Evolutionary conservation across 1,284 basidiomycete genomes (phyloP).

Genomic region (Leccinum fallax): DNA sequence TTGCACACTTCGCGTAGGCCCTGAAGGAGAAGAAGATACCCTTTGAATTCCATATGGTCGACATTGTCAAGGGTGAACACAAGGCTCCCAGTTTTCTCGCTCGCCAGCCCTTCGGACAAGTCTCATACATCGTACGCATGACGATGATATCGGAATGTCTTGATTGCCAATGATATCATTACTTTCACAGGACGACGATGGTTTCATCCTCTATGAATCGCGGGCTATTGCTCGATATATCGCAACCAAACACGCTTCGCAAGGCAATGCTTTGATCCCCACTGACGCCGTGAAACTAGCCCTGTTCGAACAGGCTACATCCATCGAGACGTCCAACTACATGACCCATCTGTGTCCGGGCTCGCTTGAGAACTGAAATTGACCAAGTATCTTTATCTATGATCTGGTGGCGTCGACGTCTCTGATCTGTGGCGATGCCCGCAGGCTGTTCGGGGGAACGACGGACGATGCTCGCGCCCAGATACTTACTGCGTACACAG

Average conservation of each 20-base stretch:
- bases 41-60: constrained; percentile 47
- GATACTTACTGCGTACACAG: constrained; percentile 20
- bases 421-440: background rate
- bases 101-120: constrained; percentile 63
- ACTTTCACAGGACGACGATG: constrained; percentile 35
- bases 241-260: constrained; percentile 37
- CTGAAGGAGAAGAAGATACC: constrained; percentile 53
- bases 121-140: constrained; percentile 51
- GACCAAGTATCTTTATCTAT: background rate
- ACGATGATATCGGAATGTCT: background rate
- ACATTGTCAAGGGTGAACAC: constrained; percentile 47
- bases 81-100: constrained; percentile 46
- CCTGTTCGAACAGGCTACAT: constrained; percentile 47
- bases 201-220: constrained; percentile 41
- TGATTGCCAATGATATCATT: background rate
- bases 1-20: constrained; percentile 49
- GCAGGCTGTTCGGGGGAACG: constrained; percentile 18
- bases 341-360: constrained; percentile 33
- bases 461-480: constrained; percentile 34
- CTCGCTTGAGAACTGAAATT: constrained; percentile 37
- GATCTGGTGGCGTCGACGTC: no score
- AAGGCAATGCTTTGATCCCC: constrained; percentile 32
- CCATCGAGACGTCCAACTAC: constrained; percentile 45
- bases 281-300: constrained; percentile 38
- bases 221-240: constrained; percentile 48